Evolutionary conservation across 176 grass and related monocot species (phyloP), one percentile per base, ranked within the genome.

Genomic region (Cenchrus americanus): DNA sequence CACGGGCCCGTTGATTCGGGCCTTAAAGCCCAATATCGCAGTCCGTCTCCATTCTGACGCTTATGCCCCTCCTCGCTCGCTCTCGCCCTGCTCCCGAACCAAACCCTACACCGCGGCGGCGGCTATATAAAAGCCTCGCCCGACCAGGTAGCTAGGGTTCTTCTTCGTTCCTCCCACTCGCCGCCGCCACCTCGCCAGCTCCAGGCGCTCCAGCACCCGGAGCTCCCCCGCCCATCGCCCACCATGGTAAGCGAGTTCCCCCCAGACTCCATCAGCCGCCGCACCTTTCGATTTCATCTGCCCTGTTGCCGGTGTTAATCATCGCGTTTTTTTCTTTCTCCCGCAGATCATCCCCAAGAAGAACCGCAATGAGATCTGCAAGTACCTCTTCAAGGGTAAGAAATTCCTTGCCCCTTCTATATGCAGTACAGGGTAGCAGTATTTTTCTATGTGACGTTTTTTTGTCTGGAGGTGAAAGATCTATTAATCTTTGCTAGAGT

Each of bases 311-410:
- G 19, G 26, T 83, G 3, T 3, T 92, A 26, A 78, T 78, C 60
- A 3, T 72, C 21, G 46, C 34, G 17, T 11, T 83, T 75, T 30
- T 44, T 60, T 61, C 54, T 23, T 65, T 51, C 46, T 18, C 23
- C 46, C 64, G 17, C 85, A 98, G 96, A 98, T 98, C 85, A 98
- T 98, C 76, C 59, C 96, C 71, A 98, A 98, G 96, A 98, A 98
- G 89, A 98, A 98, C 52, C 96, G 96, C 80, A 88, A 90, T 84
- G 93, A 95, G 82, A 98, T 98, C 82, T 95, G 93, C 93, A 98
- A 98, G 87, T 98, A 98, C 87, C 93, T 98, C 93, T 98, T 98
- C 89, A 78, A 95, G 60, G 96, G 93, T 95, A 14, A 17, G 77
- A 3, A 8, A 2, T 87, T 69, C 51, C 62, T 37, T 4, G 1